Percentiles rank a stretch among this genome's conserved stretches.
These are phyloP conservation scores for Cicer chorassanicum DNA, from an alignment of 306 rosid species.

Conservation along the genomic window DNA sequence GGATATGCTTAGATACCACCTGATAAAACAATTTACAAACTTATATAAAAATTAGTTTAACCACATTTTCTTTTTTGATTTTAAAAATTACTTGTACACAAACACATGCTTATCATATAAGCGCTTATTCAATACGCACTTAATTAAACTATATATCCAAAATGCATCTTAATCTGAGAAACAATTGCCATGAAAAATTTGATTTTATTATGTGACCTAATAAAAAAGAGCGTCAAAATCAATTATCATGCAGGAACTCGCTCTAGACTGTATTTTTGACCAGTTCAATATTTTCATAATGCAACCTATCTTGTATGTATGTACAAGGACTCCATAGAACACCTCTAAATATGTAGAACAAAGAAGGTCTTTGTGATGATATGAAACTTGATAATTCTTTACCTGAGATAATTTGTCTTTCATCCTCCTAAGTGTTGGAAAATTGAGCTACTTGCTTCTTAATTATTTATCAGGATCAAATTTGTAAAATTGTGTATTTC, in stretches of 20 bases:
- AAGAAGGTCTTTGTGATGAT: slow-evolving; percentile 4
- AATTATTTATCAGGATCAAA: slow-evolving; percentile 11
- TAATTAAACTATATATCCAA: no score
- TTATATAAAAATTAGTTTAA: not conserved
- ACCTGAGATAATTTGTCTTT: slow-evolving; percentile 24
- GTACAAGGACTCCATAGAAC: not conserved
- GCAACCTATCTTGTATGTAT: slow-evolving; percentile 15
- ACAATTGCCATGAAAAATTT: slow-evolving; percentile 5
- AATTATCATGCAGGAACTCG: slow-evolving; percentile 18
- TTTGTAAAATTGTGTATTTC: slow-evolving; percentile 31
- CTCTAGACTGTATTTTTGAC: slow-evolving; percentile 28
- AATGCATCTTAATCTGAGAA: not conserved
- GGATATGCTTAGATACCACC: no score
- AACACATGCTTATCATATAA: no score
- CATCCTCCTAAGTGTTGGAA: slow-evolving; percentile 13
- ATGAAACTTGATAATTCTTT: slow-evolving; percentile 17
- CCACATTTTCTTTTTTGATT: no score
- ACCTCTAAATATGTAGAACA: not conserved
- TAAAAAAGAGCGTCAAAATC: not conserved
- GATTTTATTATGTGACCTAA: not conserved
- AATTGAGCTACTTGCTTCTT: slow-evolving; percentile 35
- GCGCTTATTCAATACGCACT: no score
- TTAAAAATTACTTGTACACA: no score
- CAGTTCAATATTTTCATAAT: slow-evolving; percentile 15
- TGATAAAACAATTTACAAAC: not conserved